Percentiles rank a stretch among this genome's conserved stretches.
Evolutionary conservation across 2,329 filamentous ascomycete species (phyloP).

Genomic region (Diaporthe citri): DNA sequence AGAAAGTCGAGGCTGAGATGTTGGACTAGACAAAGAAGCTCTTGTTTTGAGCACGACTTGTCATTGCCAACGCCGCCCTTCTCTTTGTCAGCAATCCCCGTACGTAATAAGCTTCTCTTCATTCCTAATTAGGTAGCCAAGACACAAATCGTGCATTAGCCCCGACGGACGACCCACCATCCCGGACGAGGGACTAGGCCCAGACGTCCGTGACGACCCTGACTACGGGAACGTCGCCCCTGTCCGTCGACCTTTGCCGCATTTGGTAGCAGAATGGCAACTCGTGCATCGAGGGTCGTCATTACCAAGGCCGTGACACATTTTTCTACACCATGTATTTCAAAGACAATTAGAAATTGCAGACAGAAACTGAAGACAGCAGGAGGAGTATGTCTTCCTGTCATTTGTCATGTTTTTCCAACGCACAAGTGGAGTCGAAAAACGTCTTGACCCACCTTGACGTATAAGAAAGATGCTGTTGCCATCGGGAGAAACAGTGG

Average conservation of each 20-base stretch:
- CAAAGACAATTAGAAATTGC: not conserved
- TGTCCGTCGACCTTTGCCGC: conserved; percentile 10
- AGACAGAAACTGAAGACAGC: not conserved
- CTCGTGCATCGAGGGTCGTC: conserved; percentile 18
- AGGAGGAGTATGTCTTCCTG: not conserved
- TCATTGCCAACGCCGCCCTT: conserved; percentile 3
- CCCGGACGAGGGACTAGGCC: not conserved
- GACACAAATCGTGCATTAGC: conserved; percentile 44
- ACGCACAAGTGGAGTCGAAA: not conserved
- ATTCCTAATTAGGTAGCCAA: conserved; percentile 44
- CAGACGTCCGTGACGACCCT: not conserved
- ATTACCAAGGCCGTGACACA: not conserved
- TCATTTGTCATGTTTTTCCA: not conserved
- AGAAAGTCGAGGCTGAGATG: not conserved
- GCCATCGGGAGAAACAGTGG: not conserved
- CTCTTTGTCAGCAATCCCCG: conserved; percentile 31
- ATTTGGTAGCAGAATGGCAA: conserved; percentile 34
- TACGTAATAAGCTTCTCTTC: conserved; percentile 23
- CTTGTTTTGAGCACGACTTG: conserved; percentile 3
- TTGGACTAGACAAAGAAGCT: conserved; percentile 13
- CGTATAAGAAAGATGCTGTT: conserved; percentile 22
- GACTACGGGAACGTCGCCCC: not conserved
- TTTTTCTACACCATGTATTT: conserved; percentile 2
- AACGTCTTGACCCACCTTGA: conserved; percentile 2
- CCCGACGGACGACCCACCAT: conserved; percentile 14